Conservation (phyloP, 352 stramenopile species). For the Blastocystis sp. region DNA sequence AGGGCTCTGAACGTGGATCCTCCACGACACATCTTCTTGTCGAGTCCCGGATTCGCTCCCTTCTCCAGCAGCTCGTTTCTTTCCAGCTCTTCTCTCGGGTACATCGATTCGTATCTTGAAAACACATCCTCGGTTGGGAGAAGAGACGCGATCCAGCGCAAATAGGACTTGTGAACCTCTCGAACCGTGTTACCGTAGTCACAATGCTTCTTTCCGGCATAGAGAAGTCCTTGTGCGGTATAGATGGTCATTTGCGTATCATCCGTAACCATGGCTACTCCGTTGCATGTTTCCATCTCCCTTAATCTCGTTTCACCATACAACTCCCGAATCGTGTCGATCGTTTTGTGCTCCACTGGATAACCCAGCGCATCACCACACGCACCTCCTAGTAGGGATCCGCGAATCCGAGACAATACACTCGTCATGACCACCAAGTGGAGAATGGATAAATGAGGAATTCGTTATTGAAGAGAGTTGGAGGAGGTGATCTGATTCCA, state of each 20-base stretch:
- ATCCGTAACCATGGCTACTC: not conserved
- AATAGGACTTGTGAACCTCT: not conserved
- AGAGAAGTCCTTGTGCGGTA: not conserved
- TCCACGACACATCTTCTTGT: not conserved
- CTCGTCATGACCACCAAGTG: too few species aligned
- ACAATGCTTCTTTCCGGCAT: not conserved
- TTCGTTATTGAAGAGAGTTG: not conserved
- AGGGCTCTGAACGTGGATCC: not conserved
- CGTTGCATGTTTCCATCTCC: not conserved
- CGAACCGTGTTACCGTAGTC: not conserved
- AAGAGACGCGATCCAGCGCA: not conserved
- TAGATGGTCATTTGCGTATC: slow-evolving; percentile 6
- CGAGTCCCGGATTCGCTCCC: not conserved
- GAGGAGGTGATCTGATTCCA: too few species aligned
- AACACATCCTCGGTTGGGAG: not conserved
- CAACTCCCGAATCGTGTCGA: not conserved
- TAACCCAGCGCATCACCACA: not conserved
- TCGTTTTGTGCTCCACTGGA: not conserved
- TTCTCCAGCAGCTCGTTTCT: not conserved
- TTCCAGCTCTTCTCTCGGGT: not conserved
- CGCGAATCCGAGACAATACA: not conserved
- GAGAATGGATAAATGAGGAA: too few species aligned
- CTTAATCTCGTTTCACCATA: not conserved
- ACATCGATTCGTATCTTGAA: not conserved
- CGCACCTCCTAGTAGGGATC: not conserved